These are phyloP conservation scores for Lactifluus volemus DNA, from an alignment of 768 basidiomycete species.

Conservation along the genomic window DNA sequence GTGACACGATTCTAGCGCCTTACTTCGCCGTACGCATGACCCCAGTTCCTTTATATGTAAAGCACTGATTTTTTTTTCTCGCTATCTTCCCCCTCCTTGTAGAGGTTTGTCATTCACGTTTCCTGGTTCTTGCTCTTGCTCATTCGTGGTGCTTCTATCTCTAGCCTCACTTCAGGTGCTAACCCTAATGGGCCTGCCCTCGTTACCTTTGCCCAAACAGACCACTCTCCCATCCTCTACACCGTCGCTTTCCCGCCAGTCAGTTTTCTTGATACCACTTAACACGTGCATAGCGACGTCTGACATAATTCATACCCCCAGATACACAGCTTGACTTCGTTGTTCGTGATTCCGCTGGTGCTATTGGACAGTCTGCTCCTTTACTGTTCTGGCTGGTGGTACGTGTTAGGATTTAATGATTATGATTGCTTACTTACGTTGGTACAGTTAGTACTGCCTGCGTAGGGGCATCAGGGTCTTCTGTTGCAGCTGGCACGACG, in stretches of 20 bases:
- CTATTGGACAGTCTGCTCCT: slow-evolving; percentile 39
- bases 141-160: no score
- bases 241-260: slow-evolving; percentile 29
- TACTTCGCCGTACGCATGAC: slow-evolving; percentile 41
- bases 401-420: not conserved
- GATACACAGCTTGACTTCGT: slow-evolving; percentile 21
- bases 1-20: slow-evolving; percentile 8
- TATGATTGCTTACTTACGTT: not conserved
- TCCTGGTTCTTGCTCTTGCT: no score
- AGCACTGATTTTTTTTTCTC: not conserved
- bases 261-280: no score
- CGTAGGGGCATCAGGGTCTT: slow-evolving; percentile 17
- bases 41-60: not conserved
- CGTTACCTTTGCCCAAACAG: no score
- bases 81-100: not conserved
- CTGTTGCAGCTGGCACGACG: not conserved
- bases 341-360: slow-evolving; percentile 54
- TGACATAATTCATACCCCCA: slow-evolving; percentile 18
- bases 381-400: slow-evolving; percentile 37
- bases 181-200: slow-evolving; percentile 19
- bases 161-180: slow-evolving; percentile 29
- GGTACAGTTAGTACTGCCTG: slow-evolving; percentile 31
- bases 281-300: not conserved
- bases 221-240: no score
- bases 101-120: slow-evolving; percentile 30